phyloP scores from a whole-genome alignment of 2,329 filamentous ascomycete genomes.

The Colletotrichum cordylinicola region DNA sequence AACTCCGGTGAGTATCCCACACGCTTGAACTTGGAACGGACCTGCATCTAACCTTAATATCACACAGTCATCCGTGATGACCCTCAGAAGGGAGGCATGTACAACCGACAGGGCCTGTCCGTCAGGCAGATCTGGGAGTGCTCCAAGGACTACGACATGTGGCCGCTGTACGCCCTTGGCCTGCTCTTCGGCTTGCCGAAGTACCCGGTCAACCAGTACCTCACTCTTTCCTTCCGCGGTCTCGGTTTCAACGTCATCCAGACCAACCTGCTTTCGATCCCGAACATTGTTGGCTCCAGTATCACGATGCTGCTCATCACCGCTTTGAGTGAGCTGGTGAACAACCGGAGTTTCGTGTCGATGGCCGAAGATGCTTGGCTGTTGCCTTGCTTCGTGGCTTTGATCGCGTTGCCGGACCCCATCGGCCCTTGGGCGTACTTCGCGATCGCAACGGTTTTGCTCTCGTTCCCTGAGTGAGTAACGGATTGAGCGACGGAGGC shows the following conservation, averaged over 20 bases:
- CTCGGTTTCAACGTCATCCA: slow-evolving; percentile 46
- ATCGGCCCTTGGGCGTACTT: slow-evolving; percentile 53
- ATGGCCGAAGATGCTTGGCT: slow-evolving; percentile 58
- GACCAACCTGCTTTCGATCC: slow-evolving; percentile 43
- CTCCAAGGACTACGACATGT: slow-evolving; percentile 61
- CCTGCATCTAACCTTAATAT: not conserved
- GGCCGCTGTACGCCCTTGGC: slow-evolving; percentile 57
- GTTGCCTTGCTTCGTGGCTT: slow-evolving; percentile 56
- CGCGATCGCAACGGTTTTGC: slow-evolving; percentile 51
- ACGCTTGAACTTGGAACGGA: accelerated
- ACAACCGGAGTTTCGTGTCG: slow-evolving; percentile 53
- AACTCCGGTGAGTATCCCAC: slow-evolving; percentile 44
- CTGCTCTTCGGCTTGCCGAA: slow-evolving; percentile 42
- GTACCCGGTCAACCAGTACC: slow-evolving; percentile 28
- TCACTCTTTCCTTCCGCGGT: slow-evolving; percentile 29
- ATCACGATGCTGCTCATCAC: slow-evolving; percentile 55
- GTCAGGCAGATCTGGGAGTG: slow-evolving; percentile 51
- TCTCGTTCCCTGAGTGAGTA: slow-evolving; percentile 55
- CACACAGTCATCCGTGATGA: slow-evolving; percentile 57
- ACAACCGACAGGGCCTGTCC: slow-evolving; percentile 62
- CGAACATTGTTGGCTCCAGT: slow-evolving; percentile 57
- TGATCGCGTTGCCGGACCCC: slow-evolving; percentile 44
- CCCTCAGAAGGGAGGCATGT: slow-evolving; percentile 60
- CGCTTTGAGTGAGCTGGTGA: slow-evolving; percentile 54
- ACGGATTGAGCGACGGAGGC: not conserved